Evolutionary conservation across 495 filamentous ascomycete species (phyloP).

Genomic region (Parathielavia appendiculata): DNA sequence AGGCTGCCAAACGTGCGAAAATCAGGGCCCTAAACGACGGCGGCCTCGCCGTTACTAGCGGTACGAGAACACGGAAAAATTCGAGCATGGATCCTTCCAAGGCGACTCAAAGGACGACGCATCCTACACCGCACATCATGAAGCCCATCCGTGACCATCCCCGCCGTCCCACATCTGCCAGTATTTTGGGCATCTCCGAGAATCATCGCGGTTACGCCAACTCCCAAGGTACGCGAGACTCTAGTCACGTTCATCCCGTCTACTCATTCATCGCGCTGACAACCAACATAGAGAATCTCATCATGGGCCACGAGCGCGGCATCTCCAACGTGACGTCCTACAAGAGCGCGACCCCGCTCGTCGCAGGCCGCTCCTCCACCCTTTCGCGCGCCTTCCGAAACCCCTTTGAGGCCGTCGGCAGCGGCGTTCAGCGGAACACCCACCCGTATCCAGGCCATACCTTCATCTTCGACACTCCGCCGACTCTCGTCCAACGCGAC

Average conservation of each 20-base stretch:
- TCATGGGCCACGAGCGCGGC: conserved; percentile 1
- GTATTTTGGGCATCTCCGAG: not conserved
- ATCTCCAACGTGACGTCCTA: conserved; percentile 3
- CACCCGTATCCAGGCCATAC: not conserved
- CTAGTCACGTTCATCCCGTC: not conserved
- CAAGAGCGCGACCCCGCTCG: conserved; percentile 9
- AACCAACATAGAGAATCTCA: not conserved
- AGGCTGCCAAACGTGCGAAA: conserved; percentile 26
- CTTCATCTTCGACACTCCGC: not conserved
- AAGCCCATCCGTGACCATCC: conserved; percentile 19
- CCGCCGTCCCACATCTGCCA: conserved; percentile 13
- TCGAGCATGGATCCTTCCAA: conserved; percentile 22
- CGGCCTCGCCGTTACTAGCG: conserved; percentile 19
- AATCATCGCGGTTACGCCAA: conserved; percentile 1
- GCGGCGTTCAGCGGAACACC: not conserved
- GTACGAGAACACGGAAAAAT: conserved; percentile 18
- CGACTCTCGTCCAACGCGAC: conserved; percentile 9
- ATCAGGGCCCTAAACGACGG: conserved; percentile 20
- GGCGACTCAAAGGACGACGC: conserved; percentile 20
- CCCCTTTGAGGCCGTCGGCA: not conserved
- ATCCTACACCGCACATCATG: conserved; percentile 15
- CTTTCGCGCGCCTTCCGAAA: conserved; percentile 7
- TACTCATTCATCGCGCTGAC: not conserved
- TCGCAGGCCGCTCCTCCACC: conserved; percentile 4
- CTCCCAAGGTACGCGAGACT: conserved; percentile 1